Evolutionary conservation across 148 eudicot genomes (phyloP).

Genomic region (Chenopodium quinoa): DNA sequence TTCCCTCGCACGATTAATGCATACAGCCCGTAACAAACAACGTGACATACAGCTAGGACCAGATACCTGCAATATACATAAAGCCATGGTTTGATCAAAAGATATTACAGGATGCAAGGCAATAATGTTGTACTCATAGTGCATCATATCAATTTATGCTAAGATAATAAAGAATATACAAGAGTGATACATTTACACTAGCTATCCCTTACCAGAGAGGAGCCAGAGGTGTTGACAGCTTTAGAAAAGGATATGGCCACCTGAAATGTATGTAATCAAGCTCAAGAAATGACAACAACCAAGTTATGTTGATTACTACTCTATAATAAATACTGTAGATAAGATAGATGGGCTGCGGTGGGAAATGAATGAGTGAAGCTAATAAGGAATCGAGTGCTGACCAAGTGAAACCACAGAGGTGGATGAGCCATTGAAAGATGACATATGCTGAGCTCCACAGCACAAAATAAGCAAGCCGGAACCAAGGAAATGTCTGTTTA

Average conservation of each 20-base stretch:
- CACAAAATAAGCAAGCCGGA: constrained; percentile 63
- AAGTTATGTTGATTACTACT: no score
- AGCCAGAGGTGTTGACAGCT: constrained; percentile 49
- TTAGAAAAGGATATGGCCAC: constrained; percentile 78
- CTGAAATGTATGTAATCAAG: constrained; percentile 20
- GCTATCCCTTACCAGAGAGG: constrained; percentile 47
- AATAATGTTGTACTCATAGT: no score
- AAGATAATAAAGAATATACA: no score
- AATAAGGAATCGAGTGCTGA: constrained; percentile 15
- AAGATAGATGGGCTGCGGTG: no score
- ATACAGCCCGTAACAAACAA: constrained; percentile 64
- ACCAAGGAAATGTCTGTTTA: constrained; percentile 62
- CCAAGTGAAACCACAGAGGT: constrained; percentile 57
- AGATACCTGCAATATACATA: constrained; percentile 40
- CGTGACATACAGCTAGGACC: constrained; percentile 46
- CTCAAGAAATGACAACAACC: no score
- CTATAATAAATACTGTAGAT: no score
- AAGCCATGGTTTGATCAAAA: no score
- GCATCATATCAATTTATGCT: no score
- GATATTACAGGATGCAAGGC: no score
- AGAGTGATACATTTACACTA: no score
- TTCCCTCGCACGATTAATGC: constrained; percentile 44
- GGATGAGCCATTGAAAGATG: constrained; percentile 62
- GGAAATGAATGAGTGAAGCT: no score
- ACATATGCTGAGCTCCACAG: constrained; percentile 67